Base-by-base conservation (phyloP, 2,329 filamentous ascomycete species). In the Xylariaceae sp. region DNA sequence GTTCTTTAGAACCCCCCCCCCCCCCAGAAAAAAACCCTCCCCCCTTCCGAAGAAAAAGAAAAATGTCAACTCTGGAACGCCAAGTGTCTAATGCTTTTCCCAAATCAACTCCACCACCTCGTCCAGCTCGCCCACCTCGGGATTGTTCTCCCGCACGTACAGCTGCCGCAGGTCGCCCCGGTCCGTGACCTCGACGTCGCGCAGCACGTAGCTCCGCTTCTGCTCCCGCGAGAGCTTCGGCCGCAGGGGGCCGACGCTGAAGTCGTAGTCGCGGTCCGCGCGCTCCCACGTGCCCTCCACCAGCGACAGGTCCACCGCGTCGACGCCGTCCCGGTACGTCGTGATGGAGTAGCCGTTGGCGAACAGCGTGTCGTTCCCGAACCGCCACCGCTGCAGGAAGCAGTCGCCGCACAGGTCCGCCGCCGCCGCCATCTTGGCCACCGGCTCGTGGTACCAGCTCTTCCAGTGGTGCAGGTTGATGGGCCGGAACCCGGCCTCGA, bases 381-480 rank as follows among this genome's bases (percentile, higher is more conserved):
- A 69, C 34, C 69, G 64, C 64, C 71, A 82, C 18, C 79, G 68
- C 51, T 78, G 74, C 37, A 83, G 61, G 46, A 81, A 69, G 44
- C 78, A 82, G 36, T 73, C 71, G 4, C 79, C 78, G 49, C 79
- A 82, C n/a, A 78, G 55, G 9, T 68, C 56, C 6, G 68, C 62
- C 11, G 77, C 62, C 30, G 65, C 60, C 24, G 72, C 68, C 63
- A 79, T 73, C 42, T 69, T 65, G 35, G 68, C 66, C 32, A 80
- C 65, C 37, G 71, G 72, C 19, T 64, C 66, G 8, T 66, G 52
- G 59, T 79, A 78, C 76, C 78, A 81, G 11, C 70, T 75, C 56
- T 79, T 81, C 77, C 78, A 82, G 63, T 83, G 79, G 55, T 83
- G 79, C 6, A 83, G 62, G 37, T 72, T 79, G 11, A 81, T 60